Evolutionary conservation across 768 basidiomycete species (phyloP), one percentile per base, ranked within the genome.

Genomic region (Serendipita sp.): DNA sequence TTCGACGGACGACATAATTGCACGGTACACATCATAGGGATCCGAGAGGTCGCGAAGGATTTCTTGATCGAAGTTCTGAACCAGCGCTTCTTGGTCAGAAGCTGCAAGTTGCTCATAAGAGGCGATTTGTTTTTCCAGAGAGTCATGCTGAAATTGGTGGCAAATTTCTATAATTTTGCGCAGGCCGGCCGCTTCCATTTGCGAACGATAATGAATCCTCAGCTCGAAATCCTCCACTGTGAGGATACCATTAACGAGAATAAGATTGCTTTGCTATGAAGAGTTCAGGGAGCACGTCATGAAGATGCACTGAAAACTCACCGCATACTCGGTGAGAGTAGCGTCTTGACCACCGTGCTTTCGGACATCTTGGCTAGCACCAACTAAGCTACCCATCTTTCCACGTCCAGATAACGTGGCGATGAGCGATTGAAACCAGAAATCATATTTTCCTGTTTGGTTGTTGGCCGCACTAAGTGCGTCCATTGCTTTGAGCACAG

Each of bases 341-440:
- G 78, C 82, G 66, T 88, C 86, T 18, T 83, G 72, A 45, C 86
- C 83, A 53, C 81, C 82, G 66, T 79, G 76, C 65, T 82, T 84
- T 73, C 81, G 81, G 64, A 94, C 82, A 69, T 97, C 93, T 13
- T 94, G 90, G 69, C 93, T 95, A 28, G 92, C 92, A 0, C 96
- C 96, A 5, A 99, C 95, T 45, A 89, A 74, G 72, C 89, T 96
- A 1, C 95, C 95, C 91, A 97, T 93, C 73, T 86, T 88, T 1
- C 95, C 95, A 65, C 92, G 78, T 2, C 93, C 94, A 54, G 84
- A 80, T 16, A 97, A 78, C 2, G 83, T 83, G 32, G 76, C 75
- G 68, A 92, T 88, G 68, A 95, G 76, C 0, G 85, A 86, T 69
- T 84, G 86, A 71, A 98, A 89, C 94, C 92, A 98, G 69, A 83